Evolutionary conservation across 208 protist genomes (phyloP).

Genomic region (Baffinella frigidus): DNA sequence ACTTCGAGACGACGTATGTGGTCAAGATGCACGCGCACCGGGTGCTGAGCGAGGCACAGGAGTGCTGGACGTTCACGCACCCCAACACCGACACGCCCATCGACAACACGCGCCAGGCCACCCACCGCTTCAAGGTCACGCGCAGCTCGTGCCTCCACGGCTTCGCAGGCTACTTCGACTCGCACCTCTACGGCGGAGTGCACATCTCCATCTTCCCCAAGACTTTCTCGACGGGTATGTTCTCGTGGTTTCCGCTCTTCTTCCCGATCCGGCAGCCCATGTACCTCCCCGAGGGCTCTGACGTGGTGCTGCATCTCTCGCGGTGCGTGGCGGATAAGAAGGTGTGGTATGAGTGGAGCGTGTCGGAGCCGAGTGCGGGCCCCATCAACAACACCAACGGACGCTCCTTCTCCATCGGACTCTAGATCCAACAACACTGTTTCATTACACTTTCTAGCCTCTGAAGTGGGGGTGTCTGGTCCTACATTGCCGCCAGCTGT

Average conservation of each 20-base stretch:
- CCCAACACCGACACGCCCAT: constrained; percentile 73
- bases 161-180: constrained; percentile 82
- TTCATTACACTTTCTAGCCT: too few species aligned
- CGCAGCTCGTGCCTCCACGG: constrained; percentile 48
- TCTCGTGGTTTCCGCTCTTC: constrained; percentile 86
- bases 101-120: constrained; percentile 70
- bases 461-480: too few species aligned
- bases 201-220: constrained; percentile 73
- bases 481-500: too few species aligned
- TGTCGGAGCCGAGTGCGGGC: constrained; percentile 66
- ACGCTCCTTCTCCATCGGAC: constrained; percentile 79
- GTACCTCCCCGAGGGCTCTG: constrained; percentile 66
- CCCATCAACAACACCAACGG: constrained; percentile 81
- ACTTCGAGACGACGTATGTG: constrained; percentile 84
- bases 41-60: constrained; percentile 67
- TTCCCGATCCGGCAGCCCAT: constrained; percentile 76
- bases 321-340: constrained; percentile 41
- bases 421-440: too few species aligned
- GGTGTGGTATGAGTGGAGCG: constrained; percentile 87
- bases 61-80: constrained; percentile 80
- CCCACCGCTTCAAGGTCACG: neutral
- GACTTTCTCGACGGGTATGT: constrained; percentile 79
- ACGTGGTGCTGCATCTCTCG: constrained; percentile 70
- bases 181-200: constrained; percentile 79
- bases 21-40: constrained; percentile 78